Conservation (phyloP, 139 green algal genomes). For the Chlorella sp. region DNA sequence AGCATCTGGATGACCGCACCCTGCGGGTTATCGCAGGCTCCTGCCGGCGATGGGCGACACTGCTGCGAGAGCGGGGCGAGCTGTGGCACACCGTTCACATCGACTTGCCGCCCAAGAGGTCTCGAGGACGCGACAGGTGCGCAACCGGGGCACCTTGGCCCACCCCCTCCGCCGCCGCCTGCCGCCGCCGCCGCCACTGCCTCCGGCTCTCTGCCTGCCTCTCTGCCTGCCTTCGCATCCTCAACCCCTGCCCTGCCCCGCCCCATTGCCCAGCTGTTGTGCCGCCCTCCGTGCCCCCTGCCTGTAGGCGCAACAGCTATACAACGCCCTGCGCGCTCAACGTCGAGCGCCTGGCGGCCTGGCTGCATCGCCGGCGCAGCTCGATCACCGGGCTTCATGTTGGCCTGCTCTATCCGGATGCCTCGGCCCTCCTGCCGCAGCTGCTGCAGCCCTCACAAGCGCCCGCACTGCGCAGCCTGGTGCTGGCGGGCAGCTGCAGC, state of each 20-base stretch:
- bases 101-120: constrained; percentile 22
- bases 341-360: neutral
- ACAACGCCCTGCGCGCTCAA: constrained; percentile 26
- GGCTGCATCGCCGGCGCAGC: neutral
- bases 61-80: neutral
- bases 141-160: neutral
- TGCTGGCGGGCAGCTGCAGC: neutral
- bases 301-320: constrained; percentile 29
- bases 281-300: neutral
- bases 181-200: neutral
- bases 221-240: neutral
- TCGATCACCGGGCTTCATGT: neutral
- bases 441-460: constrained; percentile 9
- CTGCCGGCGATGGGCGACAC: neutral
- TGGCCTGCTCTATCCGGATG: constrained; percentile 14
- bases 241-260: neutral
- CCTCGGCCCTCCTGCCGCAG: neutral
- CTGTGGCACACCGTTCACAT: neutral
- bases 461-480: constrained; percentile 13
- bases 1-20: neutral
- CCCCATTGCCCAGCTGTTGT: neutral
- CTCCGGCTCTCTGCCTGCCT: neutral
- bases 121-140: constrained; percentile 10
- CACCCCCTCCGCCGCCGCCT: neutral
- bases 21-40: neutral